phyloP scores from a whole-genome alignment of 805 yeast genomes.

The Torulaspora maleeae region DNA sequence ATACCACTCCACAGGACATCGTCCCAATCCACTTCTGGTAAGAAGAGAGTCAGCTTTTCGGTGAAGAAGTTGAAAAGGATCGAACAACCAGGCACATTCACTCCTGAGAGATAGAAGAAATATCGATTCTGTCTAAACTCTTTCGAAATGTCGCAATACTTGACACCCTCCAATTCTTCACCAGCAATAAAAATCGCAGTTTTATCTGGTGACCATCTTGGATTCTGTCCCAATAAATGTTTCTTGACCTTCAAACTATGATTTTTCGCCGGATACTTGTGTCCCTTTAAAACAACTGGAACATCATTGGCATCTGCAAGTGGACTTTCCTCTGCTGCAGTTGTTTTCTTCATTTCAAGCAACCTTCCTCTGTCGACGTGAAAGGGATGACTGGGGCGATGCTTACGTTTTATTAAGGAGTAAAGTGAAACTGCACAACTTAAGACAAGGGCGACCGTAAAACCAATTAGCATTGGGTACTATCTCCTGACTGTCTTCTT shows the following conservation, averaged over 20 bases:
- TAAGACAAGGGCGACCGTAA: constrained; percentile 1
- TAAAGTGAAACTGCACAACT: constrained; percentile 3
- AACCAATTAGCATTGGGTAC: background rate
- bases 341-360: background rate
- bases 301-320: constrained; percentile 21
- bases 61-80: constrained; percentile 51
- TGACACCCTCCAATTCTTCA: constrained; percentile 51
- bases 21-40: constrained; percentile 81
- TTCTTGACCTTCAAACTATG: constrained; percentile 58
- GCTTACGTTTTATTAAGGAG: constrained; percentile 4
- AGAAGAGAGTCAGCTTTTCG: constrained; percentile 62
- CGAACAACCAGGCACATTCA: constrained; percentile 71
- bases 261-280: constrained; percentile 75
- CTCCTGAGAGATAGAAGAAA: constrained; percentile 82
- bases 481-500: background rate
- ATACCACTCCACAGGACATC: constrained; percentile 96
- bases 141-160: constrained; percentile 73
- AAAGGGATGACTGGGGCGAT: background rate
- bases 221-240: constrained; percentile 34
- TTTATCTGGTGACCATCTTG: constrained; percentile 24
- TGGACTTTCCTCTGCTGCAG: background rate
- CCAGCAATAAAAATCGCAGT: constrained; percentile 58
- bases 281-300: constrained; percentile 22
- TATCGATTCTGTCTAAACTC: constrained; percentile 87
- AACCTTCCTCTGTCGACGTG: background rate